Base-by-base conservation (phyloP, 352 stramenopile genomes). In the Aphanomyces astaci region DNA sequence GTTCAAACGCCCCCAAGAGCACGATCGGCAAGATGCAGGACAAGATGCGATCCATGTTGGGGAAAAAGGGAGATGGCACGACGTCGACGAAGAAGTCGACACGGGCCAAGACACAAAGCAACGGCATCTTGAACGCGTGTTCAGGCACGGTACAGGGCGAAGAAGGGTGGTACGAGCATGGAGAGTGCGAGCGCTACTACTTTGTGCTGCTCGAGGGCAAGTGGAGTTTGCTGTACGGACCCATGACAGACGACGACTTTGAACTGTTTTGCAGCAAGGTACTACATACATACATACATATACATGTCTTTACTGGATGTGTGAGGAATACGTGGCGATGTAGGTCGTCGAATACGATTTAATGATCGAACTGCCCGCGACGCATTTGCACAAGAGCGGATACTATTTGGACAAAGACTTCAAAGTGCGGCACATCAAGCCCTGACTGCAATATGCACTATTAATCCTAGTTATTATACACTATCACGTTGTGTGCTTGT, bases 81-180 rank as follows among this genome's bases (percentile, higher is more conserved):
- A 24, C 22, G 17, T 45, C 49, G 15, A 55, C 49, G 13, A 90
- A 89, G 66, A 94, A 94, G 59, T 78, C 73, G 25, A 75, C 85
- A n/a, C 70, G 76, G 7, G 74, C 74, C 57, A 76, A 71, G 66
- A 90, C 90, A 71, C 81, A 68, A 66, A 85, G 83, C 45, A 90
- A 82, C 28, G 85, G 85, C 30, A 92, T 94, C 53, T 64, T 94
- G 25, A 94, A 92, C 63, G 83, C 86, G 5, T 94, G 86, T 69
- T 65, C 80, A 5, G 82, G 84, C 33, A 94, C 86, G 19, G 74
- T 84, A 13, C 86, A 94, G 72, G 86, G 86, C 51, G 86, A 94
- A 46, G 86, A 94, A 77, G 86, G 86, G 17, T 94, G 86, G 86
- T 94, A 94, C 72, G 84, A 94, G 66, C 86, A 94, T 65, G 86